phyloP scores from a whole-genome alignment of 331 rosid species.

The Arachis monticola region DNA sequence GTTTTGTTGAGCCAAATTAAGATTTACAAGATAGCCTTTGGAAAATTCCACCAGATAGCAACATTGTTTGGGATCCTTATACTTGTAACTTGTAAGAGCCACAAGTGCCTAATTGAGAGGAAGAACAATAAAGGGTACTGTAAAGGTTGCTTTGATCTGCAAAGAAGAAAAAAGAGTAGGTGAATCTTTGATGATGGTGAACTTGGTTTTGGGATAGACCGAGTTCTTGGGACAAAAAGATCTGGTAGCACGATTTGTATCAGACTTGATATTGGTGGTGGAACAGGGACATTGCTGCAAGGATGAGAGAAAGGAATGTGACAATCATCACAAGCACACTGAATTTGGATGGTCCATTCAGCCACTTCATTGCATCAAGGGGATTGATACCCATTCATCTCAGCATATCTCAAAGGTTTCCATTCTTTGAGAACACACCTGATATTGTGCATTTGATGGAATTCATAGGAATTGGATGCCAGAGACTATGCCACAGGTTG shows the following conservation, averaged over 20 bases:
- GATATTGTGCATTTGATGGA: constrained; percentile 57
- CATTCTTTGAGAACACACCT: neutral
- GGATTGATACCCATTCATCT: constrained; percentile 56
- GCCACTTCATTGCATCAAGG: constrained; percentile 54
- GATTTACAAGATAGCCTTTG: constrained; percentile 49
- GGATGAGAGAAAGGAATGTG: constrained; percentile 54
- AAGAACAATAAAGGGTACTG: constrained; percentile 42
- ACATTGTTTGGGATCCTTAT: constrained; percentile 53
- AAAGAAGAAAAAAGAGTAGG: constrained; percentile 42
- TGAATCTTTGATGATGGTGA: constrained; percentile 55
- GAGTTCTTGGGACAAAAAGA: constrained; percentile 41
- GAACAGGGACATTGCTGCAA: constrained; percentile 56
- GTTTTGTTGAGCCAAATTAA: constrained; percentile 48
- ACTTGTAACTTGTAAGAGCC: constrained; percentile 45
- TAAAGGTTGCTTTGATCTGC: constrained; percentile 53
- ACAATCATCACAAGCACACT: constrained; percentile 56
- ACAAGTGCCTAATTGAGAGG: constrained; percentile 47
- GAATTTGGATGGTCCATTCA: constrained; percentile 59
- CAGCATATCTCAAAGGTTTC: constrained; percentile 27
- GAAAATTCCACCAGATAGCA: constrained; percentile 48
- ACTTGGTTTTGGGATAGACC: constrained; percentile 52
- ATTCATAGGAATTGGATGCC: constrained; percentile 60
- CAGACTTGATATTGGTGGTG: constrained; percentile 60
- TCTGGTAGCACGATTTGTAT: constrained; percentile 45
- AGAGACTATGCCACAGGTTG: constrained; percentile 49